Evolutionary conservation across 2,329 filamentous ascomycete genomes (phyloP), one percentile per base, ranked within the genome.

Genomic region (Diplodia intermedia): DNA sequence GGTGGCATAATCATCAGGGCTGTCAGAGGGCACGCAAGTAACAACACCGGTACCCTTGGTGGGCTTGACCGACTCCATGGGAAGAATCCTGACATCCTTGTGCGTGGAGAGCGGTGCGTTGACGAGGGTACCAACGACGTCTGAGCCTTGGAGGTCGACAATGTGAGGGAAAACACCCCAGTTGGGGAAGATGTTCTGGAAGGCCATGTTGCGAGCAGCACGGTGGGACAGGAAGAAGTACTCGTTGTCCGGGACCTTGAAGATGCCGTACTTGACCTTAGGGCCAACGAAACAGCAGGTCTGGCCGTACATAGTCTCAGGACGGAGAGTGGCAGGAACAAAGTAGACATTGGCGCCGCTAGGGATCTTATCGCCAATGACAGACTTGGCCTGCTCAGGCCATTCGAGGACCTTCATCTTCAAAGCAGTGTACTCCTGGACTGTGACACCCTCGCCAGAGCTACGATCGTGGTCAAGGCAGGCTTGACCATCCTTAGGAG

Each of bases 271-370:
- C 54, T 85, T 88, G 75, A 98, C 91, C 76, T 91, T 91, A 11
- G 95, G 94, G 3, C 93, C 92, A 57, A 99, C 92, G 74, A 98
- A 99, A 79, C 94, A 97, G 82, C 92, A 96, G 4, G 90, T 96
- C 81, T 98, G 95, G 50, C 96, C 96, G 78, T 98, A 99, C 94
- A 99, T 98, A 43, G 95, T 99, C 84, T 99, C 95, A 2, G 95
- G 93, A 70, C 95, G 87, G 70, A 99, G 86, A 67, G 95, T 98
- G 18, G 95, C 95, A 14, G 95, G 91, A 14, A 98, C 88, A 75
- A 98, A 91, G 83, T 90, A 98, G 68, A 97, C 90, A 70, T 91
- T 91, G 55, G 92, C 90, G 71, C 87, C 89, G 43, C 89, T 86
- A 6, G 94, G 91, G 4, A 98, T 82, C 82, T 94, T 95, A 71